Conservation (phyloP, 108 stramenopile genomes). For the Phaeodactylum tricornutum region DNA sequence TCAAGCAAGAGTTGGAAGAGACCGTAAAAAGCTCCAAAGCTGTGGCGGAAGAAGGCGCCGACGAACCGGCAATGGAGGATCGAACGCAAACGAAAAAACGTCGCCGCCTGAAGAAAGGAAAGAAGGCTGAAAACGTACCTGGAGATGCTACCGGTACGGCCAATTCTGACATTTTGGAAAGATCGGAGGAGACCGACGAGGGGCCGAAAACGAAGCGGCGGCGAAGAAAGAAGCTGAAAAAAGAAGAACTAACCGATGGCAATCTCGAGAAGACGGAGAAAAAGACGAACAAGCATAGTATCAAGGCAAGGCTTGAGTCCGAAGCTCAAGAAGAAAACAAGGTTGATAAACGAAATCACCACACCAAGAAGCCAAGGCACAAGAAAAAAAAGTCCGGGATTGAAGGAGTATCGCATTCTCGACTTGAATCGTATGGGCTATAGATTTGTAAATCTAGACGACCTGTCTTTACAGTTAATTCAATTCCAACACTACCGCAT, state of each 20-base stretch:
- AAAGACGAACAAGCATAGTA: neutral
- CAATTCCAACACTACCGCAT: too few relatives aligned
- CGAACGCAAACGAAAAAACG: constrained; percentile 10
- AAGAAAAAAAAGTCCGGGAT: constrained; percentile 39
- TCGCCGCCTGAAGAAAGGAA: constrained; percentile 18
- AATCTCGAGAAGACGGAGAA: constrained; percentile 7
- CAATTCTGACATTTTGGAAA: neutral
- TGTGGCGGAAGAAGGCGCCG: constrained; percentile 5
- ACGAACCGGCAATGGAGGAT: constrained; percentile 16
- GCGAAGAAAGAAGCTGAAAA: constrained; percentile 2
- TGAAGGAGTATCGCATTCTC: constrained; percentile 52
- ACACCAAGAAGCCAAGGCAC: constrained; percentile 16
- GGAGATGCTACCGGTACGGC: constrained; percentile 7
- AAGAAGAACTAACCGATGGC: neutral
- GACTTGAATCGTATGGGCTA: constrained; percentile 71
- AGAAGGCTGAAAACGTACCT: neutral
- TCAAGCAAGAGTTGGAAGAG: constrained; percentile 52
- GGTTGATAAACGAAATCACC: constrained; percentile 1
- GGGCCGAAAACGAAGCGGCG: neutral
- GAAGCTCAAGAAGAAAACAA: neutral
- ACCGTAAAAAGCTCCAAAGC: neutral
- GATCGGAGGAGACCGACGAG: constrained; percentile 1
- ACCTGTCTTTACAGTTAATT: too few relatives aligned
- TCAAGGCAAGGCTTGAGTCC: neutral
- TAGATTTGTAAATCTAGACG: too few relatives aligned